Evolutionary conservation across 2,329 filamentous ascomycete species (phyloP).

Genomic region (Pseudocercospora crystallina): DNA sequence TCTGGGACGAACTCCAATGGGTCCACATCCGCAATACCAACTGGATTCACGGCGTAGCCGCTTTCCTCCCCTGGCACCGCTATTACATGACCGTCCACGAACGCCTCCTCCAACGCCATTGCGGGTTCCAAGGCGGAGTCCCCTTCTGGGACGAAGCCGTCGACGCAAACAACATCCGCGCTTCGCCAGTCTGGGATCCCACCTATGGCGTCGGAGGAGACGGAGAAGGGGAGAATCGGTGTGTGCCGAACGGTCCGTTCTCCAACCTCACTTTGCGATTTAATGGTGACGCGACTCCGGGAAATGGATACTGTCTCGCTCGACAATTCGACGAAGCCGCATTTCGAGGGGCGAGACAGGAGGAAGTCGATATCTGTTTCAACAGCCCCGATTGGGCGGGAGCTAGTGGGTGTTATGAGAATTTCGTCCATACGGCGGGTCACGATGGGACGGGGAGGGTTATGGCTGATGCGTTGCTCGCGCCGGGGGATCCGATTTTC

Average conservation of each 20-base stretch:
- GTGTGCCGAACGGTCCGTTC: conserved; percentile 21
- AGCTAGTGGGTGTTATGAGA: conserved; percentile 21
- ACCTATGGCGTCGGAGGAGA: conserved; percentile 20
- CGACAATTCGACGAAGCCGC: conserved; percentile 13
- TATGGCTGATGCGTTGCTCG: conserved; percentile 24
- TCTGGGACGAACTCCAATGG: conserved; percentile 27
- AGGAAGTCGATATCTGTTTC: conserved; percentile 19
- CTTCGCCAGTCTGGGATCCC: conserved; percentile 20
- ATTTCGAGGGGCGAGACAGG: conserved; percentile 16
- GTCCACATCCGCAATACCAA: conserved; percentile 23
- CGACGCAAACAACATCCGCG: conserved; percentile 17
- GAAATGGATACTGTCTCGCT: conserved; percentile 13
- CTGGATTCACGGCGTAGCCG: conserved; percentile 24
- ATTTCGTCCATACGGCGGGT: conserved; percentile 20
- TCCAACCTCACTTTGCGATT: conserved; percentile 17
- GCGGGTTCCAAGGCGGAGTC: too few relatives aligned
- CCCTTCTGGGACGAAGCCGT: conserved; percentile 17
- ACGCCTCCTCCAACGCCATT: conserved; percentile 17
- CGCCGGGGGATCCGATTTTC: conserved; percentile 25
- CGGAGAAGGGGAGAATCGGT: conserved; percentile 8
- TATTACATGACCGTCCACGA: conserved; percentile 24
- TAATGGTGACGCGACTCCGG: conserved; percentile 8
- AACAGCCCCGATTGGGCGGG: conserved; percentile 13
- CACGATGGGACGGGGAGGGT: conserved; percentile 22
- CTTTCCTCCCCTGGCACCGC: conserved; percentile 25